Evolutionary conservation across 2,329 filamentous ascomycete genomes (phyloP), one percentile per base, ranked within the genome.

Genomic region (Magnaporthiopsis incrustans): DNA sequence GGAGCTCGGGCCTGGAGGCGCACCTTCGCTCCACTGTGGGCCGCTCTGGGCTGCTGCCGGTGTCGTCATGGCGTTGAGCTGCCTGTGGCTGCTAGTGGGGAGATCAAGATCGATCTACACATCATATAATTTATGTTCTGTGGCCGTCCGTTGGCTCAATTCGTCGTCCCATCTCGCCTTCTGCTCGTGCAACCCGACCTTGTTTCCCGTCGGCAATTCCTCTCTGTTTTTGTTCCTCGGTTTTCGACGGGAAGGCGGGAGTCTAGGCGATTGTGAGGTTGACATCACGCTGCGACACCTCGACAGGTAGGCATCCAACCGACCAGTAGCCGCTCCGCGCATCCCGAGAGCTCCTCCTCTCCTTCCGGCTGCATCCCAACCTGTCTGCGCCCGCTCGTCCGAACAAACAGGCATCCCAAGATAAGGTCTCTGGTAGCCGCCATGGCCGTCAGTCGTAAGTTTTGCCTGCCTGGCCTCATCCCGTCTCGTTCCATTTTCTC

Each of bases 391-490:
- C 44, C 22, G 4, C 44, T n/a, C 44, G 22, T 53, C 44, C 44
- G 44, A 53, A 50, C 4, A n/a, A n/a, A 44, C 27, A 30, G 15
- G 2, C 32, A 22, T n/a, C 38, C 26, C 59, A 60, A 60, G 59
- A 38, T 38, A 26, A 33, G 33, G 35, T 26, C 50, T 35, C 14
- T 62, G 56, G 33, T 60, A 7, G 63, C 33, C 32, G 58, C 27
- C 63, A 64, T 64, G 63, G 63, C 63, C n/a, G 44, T 58, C 59
- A 61, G 63, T 58, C 63, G 63, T 64, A 64, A 64, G 63, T 60
- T 53, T n/a, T 15, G 22, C 35, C 60, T 53, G n/a, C n/a, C n/a
- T n/a, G n/a, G n/a, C n/a, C n/a, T n/a, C n/a, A n/a, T n/a, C n/a
- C n/a, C n/a, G n/a, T n/a, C n/a, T n/a, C n/a, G n/a, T n/a, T n/a